Conservation (phyloP, 441 rosid species). For the Populus hybrid region DNA sequence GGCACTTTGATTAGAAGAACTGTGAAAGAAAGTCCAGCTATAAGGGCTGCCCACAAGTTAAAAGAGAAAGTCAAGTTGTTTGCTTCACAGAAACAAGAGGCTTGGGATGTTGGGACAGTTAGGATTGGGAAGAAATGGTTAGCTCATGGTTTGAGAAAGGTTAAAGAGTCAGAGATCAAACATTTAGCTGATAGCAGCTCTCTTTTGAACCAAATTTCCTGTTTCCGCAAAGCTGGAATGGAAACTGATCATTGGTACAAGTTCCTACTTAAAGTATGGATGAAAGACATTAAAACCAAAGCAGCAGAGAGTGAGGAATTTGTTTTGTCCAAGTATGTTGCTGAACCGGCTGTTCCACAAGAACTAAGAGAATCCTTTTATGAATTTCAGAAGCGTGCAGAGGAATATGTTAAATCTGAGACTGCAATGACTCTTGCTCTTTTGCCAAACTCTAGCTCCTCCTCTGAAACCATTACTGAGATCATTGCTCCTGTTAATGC, state of each 20-base stretch:
- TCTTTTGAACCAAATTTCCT: slow-evolving; percentile 63
- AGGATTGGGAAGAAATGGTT: slow-evolving; percentile 91
- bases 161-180: slow-evolving; percentile 92
- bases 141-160: slow-evolving; percentile 87
- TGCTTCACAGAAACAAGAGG: slow-evolving; percentile 73
- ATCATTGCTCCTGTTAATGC: slow-evolving; percentile 63
- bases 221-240: slow-evolving; percentile 84
- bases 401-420: slow-evolving; percentile 75
- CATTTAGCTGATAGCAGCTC: slow-evolving; percentile 67
- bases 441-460: slow-evolving; percentile 42
- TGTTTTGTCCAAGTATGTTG: slow-evolving; percentile 65
- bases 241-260: slow-evolving; percentile 96
- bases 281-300: slow-evolving; percentile 60
- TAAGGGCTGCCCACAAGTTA: slow-evolving; percentile 77
- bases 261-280: slow-evolving; percentile 67
- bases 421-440: slow-evolving; percentile 62
- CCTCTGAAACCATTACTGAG: slow-evolving; percentile 39
- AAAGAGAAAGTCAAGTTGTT: slow-evolving; percentile 75
- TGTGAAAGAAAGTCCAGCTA: slow-evolving; percentile 57
- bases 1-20: slow-evolving; percentile 63
- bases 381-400: slow-evolving; percentile 62
- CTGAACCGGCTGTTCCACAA: slow-evolving; percentile 72
- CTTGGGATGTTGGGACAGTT: slow-evolving; percentile 74
- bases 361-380: slow-evolving; percentile 68
- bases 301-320: slow-evolving; percentile 53